A percentile compares a stretch with the other conserved stretches of the same genome.
Conservation (phyloP, 495 filamentous ascomycete species). For the Podospora appendiculata region DNA sequence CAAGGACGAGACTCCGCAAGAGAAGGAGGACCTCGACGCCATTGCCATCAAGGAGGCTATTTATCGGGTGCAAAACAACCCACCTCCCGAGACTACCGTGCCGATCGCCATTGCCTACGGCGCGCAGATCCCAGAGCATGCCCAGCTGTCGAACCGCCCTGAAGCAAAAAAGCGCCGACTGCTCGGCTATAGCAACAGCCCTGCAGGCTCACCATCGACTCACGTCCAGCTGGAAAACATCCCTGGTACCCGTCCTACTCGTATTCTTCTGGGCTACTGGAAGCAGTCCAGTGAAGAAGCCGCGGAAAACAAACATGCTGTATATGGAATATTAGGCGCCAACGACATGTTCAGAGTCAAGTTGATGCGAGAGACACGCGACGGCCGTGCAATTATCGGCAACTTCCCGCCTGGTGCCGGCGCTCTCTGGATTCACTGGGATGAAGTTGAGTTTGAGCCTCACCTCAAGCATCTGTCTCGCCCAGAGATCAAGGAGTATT, state of each 20-base stretch:
- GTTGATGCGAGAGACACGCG: conserved; percentile 39
- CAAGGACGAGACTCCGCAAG: conserved; percentile 21
- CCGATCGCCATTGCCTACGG: conserved; percentile 36
- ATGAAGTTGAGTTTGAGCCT: conserved; percentile 42
- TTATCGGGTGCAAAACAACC: conserved; percentile 22
- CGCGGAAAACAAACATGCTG: conserved; percentile 39
- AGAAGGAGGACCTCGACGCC: conserved; percentile 9
- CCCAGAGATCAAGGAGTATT: conserved; percentile 48
- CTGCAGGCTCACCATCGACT: neutral
- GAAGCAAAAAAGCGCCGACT: conserved; percentile 33
- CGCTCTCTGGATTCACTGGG: conserved; percentile 46
- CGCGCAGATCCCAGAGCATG: conserved; percentile 29
- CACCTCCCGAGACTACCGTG: conserved; percentile 25
- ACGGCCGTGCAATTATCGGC: conserved; percentile 36
- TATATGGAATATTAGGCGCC: conserved; percentile 42
- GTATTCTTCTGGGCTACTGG: conserved; percentile 46
- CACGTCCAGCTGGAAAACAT: conserved; percentile 1
- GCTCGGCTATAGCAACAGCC: conserved; percentile 6
- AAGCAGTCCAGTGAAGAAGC: conserved; percentile 29
- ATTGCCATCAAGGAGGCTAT: conserved; percentile 33
- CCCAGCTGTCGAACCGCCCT: conserved; percentile 17
- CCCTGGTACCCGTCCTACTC: conserved; percentile 31
- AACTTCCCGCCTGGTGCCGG: conserved; percentile 46
- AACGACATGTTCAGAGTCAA: conserved; percentile 50
- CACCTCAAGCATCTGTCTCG: conserved; percentile 35